These are phyloP conservation scores for Biscutella laevigata DNA, from an alignment of 441 rosid species.

Conservation along the genomic window DNA sequence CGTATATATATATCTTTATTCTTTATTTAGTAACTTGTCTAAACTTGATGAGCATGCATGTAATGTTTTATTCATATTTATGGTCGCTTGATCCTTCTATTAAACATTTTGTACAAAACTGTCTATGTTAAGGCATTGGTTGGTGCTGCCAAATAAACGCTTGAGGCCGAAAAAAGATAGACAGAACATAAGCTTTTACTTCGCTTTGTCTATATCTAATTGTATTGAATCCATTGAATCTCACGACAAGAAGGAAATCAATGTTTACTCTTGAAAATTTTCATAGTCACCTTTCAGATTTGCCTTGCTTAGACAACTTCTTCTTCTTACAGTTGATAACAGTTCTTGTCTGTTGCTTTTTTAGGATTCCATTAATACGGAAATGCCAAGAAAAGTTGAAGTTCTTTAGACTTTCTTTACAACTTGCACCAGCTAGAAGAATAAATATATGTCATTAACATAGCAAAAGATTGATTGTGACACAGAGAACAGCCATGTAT, in stretches of 20 bases:
- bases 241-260: conserved; percentile 2
- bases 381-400: conserved; percentile 16
- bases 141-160: conserved; percentile 16
- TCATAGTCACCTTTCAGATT: conserved; percentile 15
- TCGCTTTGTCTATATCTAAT: conserved; percentile 21
- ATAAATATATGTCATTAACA: conserved; percentile 4
- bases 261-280: conserved; percentile 1
- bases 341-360: conserved; percentile 24
- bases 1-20: conserved; percentile 15
- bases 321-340: conserved; percentile 12
- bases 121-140: conserved; percentile 5
- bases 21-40: background rate
- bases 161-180: conserved; percentile 13
- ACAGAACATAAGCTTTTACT: conserved; percentile 12
- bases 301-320: conserved; percentile 20
- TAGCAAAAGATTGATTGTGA: conserved; percentile 24
- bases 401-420: no score
- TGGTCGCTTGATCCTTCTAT: background rate
- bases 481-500: conserved; percentile 12
- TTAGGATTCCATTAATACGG: conserved; percentile 16
- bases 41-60: no score
- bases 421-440: conserved; percentile 22
- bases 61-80: no score
- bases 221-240: conserved; percentile 14
- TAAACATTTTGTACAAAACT: background rate